Base-by-base conservation (phyloP, 2,329 filamentous ascomycete species). In the Aspergillus fischeri region DNA sequence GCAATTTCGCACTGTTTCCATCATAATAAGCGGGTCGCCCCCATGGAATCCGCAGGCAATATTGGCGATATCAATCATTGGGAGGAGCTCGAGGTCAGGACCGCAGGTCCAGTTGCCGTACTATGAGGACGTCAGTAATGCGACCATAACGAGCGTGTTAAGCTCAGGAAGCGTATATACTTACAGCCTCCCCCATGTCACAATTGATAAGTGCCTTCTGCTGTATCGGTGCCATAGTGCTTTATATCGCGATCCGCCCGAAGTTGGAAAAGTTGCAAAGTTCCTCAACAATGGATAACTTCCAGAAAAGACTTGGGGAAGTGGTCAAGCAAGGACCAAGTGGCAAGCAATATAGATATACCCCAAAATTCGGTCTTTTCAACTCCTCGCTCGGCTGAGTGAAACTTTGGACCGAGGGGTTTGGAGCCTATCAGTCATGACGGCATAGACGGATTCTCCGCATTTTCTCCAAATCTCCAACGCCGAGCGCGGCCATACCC, bases 21-120 rank as follows among this genome's bases (percentile, higher is more conserved):
- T 73, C 85, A 88, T 88, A 54, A 86, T 85, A n/a, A 83, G 65
- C 0, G 85, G 85, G 59, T 88, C 86, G 44, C 84, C 81, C 9
- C 79, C 82, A 58, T 84, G 82, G 60, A 83, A 83, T 1, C 82
- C 83, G 65, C 84, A 87, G 8, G 84, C 85, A 29, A 87, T 74
- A 62, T 87, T 87, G 20, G 84, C 85, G 64, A 83, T 80, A 65
- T 86, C 83, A 61, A 87, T 84, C 45, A 85, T 71, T 2, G 81
- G 81, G 57, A 87, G 82, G 14, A 87, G 71, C 55, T 86, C 82
- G 51, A 83, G 80, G 60, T 87, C 84, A 3, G 83, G 83, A 20
- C 83, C 83, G 59, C 74, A 76, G 50, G 65, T 64, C 66, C 72
- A 79, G 54, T 80, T 80, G 41, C 79, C 78, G 53, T 76, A 80